Base-by-base conservation (phyloP, 306 rosid species). In the Cucumis hystrix region DNA sequence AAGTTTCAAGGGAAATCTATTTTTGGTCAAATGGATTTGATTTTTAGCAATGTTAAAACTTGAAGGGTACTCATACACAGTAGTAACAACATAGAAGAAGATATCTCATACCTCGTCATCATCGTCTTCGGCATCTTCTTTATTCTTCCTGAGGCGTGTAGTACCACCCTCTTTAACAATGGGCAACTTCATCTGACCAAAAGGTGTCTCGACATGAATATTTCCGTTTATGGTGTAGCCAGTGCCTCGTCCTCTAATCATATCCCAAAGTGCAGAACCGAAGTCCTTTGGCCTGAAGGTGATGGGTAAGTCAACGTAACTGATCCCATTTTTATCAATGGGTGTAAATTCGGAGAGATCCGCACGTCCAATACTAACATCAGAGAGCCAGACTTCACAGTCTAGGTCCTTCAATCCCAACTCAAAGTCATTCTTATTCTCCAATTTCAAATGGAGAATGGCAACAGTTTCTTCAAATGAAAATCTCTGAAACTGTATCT, bases 201-300 rank as follows among this genome's bases (percentile, higher is more conserved):
- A 96, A 58, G 99, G 99, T 16, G 97, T 96, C 79, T 96, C 97
- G 43, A 88, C 97, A 85, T 89, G 61, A 60, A 96, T 80, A 78
- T 89, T 25, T 58, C 99, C 99, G 79, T 88, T 96, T 71, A 96
- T 67, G 84, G 84, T 65, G 84, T 96, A 96, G 78, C 97, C 97
- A 0, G 91, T 92, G 9, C 99, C 98, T 81, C n/a, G 87, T 78
- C 98, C 99, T 80, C 99, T 89, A 21, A 96, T 92, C 94, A 96
- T 96, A 81, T 92, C 97, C 99, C 99, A 96, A 17, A 96, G 76
- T 1, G 98, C 99, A 79, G 97, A 92, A 28, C 99, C 98, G 23
- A 91, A 88, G 76, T 92, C 98, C 90, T 96, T 91, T 3, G 98
- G 99, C 89, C 86, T 89, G 80, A 96, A 96, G 82, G 92, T 89